These are phyloP conservation scores for Globisporangium lucens DNA, from an alignment of 352 stramenopile species.

Conservation along the genomic window DNA sequence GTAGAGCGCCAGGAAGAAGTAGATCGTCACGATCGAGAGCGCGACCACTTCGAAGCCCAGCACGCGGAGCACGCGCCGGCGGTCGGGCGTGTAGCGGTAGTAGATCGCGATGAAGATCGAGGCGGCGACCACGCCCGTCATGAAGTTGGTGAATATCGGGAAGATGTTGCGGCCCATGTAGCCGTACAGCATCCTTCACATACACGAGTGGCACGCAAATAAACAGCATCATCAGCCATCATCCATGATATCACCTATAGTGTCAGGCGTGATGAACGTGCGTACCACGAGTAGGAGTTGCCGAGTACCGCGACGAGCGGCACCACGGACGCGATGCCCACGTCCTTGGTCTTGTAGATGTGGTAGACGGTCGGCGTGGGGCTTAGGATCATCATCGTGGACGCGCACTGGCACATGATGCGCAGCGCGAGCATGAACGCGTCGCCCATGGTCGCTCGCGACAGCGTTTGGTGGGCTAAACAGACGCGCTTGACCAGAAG, in stretches of 20 bases:
- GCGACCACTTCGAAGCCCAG: constrained; percentile 19
- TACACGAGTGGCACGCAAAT: neutral
- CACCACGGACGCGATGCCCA: constrained; percentile 33
- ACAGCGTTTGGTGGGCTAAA: neutral
- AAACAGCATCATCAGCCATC: neutral
- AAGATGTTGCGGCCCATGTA: constrained; percentile 36
- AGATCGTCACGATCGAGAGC: constrained; percentile 28
- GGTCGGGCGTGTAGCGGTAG: constrained; percentile 43
- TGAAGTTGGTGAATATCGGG: constrained; percentile 30
- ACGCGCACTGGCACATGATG: constrained; percentile 29
- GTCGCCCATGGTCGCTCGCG: constrained; percentile 3
- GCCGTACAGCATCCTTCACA: constrained; percentile 37
- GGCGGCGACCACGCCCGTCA: constrained; percentile 31
- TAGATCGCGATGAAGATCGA: constrained; percentile 50
- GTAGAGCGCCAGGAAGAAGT: constrained; percentile 31
- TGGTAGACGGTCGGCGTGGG: constrained; percentile 32
- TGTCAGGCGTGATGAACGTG: too few species aligned
- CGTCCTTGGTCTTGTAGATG: constrained; percentile 39
- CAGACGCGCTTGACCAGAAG: neutral
- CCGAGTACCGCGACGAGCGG: constrained; percentile 36
- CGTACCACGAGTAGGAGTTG: constrained; percentile 31
- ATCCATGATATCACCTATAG: neutral
- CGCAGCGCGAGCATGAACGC: constrained; percentile 27
- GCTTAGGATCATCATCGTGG: constrained; percentile 43
- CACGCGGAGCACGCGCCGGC: constrained; percentile 22